Percentiles rank a stretch among this genome's conserved stretches.
Conservation (phyloP, 1,284 basidiomycete species). For the Cystobasidium slooffiae region DNA sequence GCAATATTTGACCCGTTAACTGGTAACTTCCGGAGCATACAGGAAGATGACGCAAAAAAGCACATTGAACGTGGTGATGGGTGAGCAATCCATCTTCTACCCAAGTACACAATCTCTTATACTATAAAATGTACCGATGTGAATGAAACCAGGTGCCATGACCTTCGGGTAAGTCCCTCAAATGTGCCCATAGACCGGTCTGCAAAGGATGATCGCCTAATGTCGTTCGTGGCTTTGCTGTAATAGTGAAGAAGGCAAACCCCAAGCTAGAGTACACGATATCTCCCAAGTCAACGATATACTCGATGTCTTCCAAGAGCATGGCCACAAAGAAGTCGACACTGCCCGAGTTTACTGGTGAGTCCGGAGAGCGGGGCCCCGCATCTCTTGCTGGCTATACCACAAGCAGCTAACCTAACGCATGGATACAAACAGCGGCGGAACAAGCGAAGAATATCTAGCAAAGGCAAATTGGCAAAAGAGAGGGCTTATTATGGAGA, state of each 20-base stretch:
- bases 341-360: constrained; percentile 63
- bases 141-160: not conserved
- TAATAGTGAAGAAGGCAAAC: constrained; percentile 56
- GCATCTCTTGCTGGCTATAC: not conserved
- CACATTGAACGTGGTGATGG: constrained; percentile 13
- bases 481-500: constrained; percentile 60
- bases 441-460: constrained; percentile 61
- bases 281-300: constrained; percentile 64
- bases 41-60: constrained; percentile 3
- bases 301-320: constrained; percentile 64
- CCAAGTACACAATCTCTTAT: too few species aligned
- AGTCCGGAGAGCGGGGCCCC: constrained; percentile 31
- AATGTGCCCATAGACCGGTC: not conserved
- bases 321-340: constrained; percentile 65
- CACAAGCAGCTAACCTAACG: not conserved
- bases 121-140: not conserved
- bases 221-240: not conserved
- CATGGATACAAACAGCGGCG: constrained; percentile 51
- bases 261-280: constrained; percentile 63
- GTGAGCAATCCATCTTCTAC: not conserved
- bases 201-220: not conserved
- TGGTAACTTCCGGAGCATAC: too few species aligned
- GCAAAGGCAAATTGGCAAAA: constrained; percentile 57
- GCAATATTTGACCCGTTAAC: too few species aligned
- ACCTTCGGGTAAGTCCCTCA: constrained; percentile 22